Evolutionary conservation across 345 rosid genomes (phyloP).

Genomic region (Erodium maritimum): DNA sequence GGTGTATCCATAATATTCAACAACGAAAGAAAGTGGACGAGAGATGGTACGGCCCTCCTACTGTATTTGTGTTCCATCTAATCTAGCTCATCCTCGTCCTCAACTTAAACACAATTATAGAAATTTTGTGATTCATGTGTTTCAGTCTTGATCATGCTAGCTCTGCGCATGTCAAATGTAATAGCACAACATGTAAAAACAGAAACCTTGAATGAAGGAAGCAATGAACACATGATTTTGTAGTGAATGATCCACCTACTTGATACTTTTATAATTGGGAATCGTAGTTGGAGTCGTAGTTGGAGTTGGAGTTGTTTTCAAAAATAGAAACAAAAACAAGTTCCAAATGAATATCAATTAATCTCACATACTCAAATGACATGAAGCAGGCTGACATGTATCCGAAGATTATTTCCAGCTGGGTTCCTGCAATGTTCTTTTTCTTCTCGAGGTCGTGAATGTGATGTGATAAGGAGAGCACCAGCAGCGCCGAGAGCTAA

Average conservation of each 20-base stretch:
- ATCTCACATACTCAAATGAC: slow-evolving; percentile 93
- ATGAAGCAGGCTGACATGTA: slow-evolving; percentile 96
- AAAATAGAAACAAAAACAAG: no score
- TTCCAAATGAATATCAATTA: no score
- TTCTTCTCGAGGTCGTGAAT: slow-evolving; percentile 26
- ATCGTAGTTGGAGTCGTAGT: slow-evolving; percentile 74
- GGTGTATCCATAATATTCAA: no score
- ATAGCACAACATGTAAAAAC: background rate
- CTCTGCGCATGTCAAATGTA: background rate
- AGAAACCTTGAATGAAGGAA: background rate
- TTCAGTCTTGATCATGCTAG: background rate
- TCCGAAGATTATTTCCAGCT: slow-evolving; percentile 73
- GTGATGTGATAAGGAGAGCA: slow-evolving; percentile 52
- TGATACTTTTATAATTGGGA: slow-evolving; percentile 51
- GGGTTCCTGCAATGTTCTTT: slow-evolving; percentile 51
- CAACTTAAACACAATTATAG: background rate
- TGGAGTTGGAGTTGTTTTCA: slow-evolving; percentile 83
- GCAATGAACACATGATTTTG: background rate
- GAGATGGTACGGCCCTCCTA: background rate
- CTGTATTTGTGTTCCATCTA: background rate
- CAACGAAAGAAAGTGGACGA: no score
- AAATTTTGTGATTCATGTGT: no score
- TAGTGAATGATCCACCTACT: slow-evolving; percentile 26
- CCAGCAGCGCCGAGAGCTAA: slow-evolving; percentile 69
- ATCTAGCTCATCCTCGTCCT: background rate